A percentile compares a stretch with the other conserved stretches of the same genome.
Evolutionary conservation across 2,329 filamentous ascomycete genomes (phyloP).

Genomic region (Penicillium oxalicum): DNA sequence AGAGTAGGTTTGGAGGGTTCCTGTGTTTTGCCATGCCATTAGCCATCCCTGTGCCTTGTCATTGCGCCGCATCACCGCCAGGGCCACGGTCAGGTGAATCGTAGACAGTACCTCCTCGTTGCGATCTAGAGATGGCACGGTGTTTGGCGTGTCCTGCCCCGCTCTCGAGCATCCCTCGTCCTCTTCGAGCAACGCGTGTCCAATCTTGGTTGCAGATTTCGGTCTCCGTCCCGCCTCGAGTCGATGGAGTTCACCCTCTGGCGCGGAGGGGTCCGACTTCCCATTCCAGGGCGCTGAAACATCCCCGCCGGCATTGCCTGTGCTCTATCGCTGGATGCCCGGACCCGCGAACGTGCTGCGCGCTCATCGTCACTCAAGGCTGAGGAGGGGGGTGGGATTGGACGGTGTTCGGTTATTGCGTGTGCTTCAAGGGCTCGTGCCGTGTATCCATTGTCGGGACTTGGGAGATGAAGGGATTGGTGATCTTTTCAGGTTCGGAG

Average conservation of each 20-base stretch:
- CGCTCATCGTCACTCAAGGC: conserved; percentile 18
- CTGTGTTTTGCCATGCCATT: conserved; percentile 12
- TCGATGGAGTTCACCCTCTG: conserved; percentile 26
- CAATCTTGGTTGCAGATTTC: conserved; percentile 14
- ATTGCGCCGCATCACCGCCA: too few relatives aligned
- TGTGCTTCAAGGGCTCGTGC: conserved; percentile 22
- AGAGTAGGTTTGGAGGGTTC: conserved; percentile 27
- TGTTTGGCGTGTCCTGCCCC: conserved; percentile 11
- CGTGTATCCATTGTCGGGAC: conserved; percentile 31
- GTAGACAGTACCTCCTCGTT: conserved; percentile 23
- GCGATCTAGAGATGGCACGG: conserved; percentile 7
- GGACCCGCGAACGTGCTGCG: conserved; percentile 25
- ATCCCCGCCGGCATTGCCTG: conserved; percentile 19
- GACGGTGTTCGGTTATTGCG: conserved; percentile 24
- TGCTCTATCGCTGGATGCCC: conserved; percentile 30
- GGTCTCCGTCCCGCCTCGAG: conserved; percentile 20
- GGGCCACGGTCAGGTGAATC: too few relatives aligned
- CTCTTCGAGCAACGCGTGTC: conserved; percentile 27
- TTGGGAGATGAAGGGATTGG: conserved; percentile 3
- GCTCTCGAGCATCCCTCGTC: conserved; percentile 19
- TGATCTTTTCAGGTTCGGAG: conserved; percentile 6
- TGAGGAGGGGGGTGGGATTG: conserved; percentile 9
- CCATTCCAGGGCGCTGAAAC: conserved; percentile 28
- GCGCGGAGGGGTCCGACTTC: conserved; percentile 32
- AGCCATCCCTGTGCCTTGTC: conserved; percentile 5